Base-by-base conservation (phyloP, 176 grass and related monocot genomes). In the Puccinellia tenuiflora region DNA sequence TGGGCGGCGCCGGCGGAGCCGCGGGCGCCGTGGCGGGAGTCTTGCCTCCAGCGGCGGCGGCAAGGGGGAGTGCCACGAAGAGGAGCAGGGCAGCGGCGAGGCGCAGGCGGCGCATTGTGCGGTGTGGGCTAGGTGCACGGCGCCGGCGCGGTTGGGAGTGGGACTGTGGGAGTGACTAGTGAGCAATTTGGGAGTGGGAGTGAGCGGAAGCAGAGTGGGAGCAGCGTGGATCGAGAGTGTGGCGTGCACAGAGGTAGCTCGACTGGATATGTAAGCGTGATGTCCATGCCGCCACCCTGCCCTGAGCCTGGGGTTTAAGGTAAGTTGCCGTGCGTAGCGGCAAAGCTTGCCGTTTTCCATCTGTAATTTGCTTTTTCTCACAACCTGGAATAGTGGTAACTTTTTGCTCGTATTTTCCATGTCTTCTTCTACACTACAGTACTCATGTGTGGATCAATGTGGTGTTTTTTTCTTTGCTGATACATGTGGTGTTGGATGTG, bases 1-100 rank as follows among this genome's bases (percentile, higher is more conserved):
- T 95, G 22, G 89, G 83, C 0, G 84, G 75, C 3, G 84, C 46
- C 0, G 88, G 68, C 9, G 94, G 70, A 4, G 86, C 83, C 0
- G 84, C 40, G 1, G 88, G 90, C 15, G 85, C 90, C 11, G 79
- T 20, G 1, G 54, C 8, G 34, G n/a, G 15, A 0, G 62, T 11
- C 59, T 35, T 18, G 52, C 20, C 38, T 5, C 6, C 30, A 0
- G 47, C 68, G 26, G 68, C 17, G 4, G 48, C 66, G 8, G 37
- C 35, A 38, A 86, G 47, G 39, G 67, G 56, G 22, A 86, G 47
- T 1, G 8, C 29, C 4, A 20, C 6, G 31, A 6, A 2, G 39
- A 65, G 35, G 42, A 56, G n/a, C n/a, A n/a, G 5, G 16, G 43
- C 38, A 22, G 9, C 67, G 37, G 79, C 64, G 73, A 82, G 79